Conservation (phyloP, 176 grass and related monocot genomes). For the Aegilops umbellulata region DNA sequence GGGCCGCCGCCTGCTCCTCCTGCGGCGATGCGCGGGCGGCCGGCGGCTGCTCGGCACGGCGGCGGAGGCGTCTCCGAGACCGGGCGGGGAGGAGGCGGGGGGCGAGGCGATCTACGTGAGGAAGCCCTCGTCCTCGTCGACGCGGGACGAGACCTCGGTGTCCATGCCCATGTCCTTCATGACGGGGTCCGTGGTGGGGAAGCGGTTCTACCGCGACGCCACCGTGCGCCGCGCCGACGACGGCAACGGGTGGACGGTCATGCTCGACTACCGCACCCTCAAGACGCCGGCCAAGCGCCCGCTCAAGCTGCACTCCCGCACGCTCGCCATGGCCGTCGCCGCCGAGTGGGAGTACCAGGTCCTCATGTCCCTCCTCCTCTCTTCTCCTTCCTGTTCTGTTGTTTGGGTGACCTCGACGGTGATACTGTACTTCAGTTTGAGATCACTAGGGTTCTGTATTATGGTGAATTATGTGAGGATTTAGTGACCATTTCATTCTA, state of each 20-base stretch:
- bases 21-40: conserved; percentile 37
- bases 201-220: conserved; percentile 80
- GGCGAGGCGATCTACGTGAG: conserved; percentile 55
- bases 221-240: conserved; percentile 81
- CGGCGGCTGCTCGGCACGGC: conserved; percentile 42
- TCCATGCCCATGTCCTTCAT: conserved; percentile 91
- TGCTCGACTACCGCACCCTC: conserved; percentile 98
- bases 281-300: conserved; percentile 80
- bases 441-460: not conserved
- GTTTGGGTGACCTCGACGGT: not conserved
- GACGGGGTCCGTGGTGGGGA: conserved; percentile 92
- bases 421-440: not conserved
- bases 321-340: conserved; percentile 76
- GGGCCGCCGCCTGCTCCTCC: conserved; percentile 41
- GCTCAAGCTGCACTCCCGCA: conserved; percentile 70
- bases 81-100: not conserved
- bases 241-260: conserved; percentile 97
- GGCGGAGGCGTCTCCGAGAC: conserved; percentile 28
- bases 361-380: not conserved
- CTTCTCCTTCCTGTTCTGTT: not conserved
- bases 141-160: conserved; percentile 82
- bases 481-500: not conserved
- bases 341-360: conserved; percentile 99
- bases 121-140: conserved; percentile 34
- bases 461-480: not conserved